phyloP scores from a whole-genome alignment of 1,284 basidiomycete species.

The Tilletia horrida region DNA sequence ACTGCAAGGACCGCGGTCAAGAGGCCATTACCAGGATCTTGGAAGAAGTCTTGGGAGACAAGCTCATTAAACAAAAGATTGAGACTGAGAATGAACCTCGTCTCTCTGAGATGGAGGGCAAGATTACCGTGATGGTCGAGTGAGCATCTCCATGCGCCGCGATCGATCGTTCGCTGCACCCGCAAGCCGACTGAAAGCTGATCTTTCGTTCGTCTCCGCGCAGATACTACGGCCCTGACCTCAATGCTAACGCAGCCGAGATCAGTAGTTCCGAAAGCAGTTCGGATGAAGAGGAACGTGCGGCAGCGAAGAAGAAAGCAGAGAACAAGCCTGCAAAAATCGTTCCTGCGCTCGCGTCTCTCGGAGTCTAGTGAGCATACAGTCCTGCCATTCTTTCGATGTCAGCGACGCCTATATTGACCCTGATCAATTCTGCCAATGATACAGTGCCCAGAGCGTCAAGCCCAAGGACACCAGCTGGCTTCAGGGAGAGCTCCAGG shows the following conservation, averaged over 20 bases:
- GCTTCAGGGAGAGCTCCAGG: slow-evolving; percentile 37
- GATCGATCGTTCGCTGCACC: neutral
- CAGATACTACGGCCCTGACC: slow-evolving; percentile 13
- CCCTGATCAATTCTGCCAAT: neutral
- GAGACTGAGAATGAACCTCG: slow-evolving; percentile 52
- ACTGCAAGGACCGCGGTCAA: slow-evolving; percentile 62
- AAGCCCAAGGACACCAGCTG: slow-evolving; percentile 43
- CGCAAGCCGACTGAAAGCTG: no score
- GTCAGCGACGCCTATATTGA: neutral
- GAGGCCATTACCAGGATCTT: slow-evolving; percentile 63
- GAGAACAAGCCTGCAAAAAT: slow-evolving; percentile 32
- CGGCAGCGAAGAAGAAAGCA: slow-evolving; percentile 21
- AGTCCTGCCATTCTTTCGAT: neutral
- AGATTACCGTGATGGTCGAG: slow-evolving; percentile 64
- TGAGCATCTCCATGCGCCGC: slow-evolving; percentile 24
- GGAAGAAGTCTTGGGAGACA: slow-evolving; percentile 62
- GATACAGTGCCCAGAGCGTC: slow-evolving; percentile 38
- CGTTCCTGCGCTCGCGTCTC: slow-evolving; percentile 41
- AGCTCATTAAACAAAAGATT: slow-evolving; percentile 54
- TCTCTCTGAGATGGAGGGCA: slow-evolving; percentile 61
- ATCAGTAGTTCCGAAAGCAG: slow-evolving; percentile 5
- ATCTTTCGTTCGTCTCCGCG: no score
- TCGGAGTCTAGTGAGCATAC: slow-evolving; percentile 35
- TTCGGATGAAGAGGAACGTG: slow-evolving; percentile 20
- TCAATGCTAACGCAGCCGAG: neutral